Evolutionary conservation across 2,329 filamentous ascomycete genomes (phyloP), one percentile per base, ranked within the genome.

Genomic region (Colletotrichum plurivorum): DNA sequence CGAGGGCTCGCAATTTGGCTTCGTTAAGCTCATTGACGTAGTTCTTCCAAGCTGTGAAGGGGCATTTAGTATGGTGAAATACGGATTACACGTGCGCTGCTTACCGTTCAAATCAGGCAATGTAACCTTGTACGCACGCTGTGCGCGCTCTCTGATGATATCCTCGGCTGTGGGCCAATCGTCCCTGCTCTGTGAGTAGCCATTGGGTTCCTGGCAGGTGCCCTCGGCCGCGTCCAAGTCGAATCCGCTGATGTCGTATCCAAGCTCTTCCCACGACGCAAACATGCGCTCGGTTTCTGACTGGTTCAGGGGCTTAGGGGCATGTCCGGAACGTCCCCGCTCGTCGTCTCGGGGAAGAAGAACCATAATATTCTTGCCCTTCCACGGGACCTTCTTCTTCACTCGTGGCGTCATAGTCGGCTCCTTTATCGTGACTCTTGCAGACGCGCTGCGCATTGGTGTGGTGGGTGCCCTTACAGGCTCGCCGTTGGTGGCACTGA

Each of bases 1-100:
- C 96, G 63, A 99, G 86, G 58, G 95, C 95, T 70, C 94, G 91
- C 60, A 99, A 85, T 82, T 98, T 99, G 70, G 95, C 94, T 82
- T 99, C 96, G 73, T 93, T 90, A 43, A 98, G 84, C 73, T 92
- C 91, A 63, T 92, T 88, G 67, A 95, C 92, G 79, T 98, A 97
- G 27, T 90, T 85, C 75, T 94, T 92, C 88, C 88, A 90, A 1
- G 87, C 86, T 86, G 65, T n/a, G 57, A 48, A 2, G 16, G n/a
- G n/a, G 56, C 27, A 31, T 46, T 75, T 74, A 75, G 75, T 59
- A 61, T 31, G 12, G 45, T 8, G 20, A 49, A 9, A 22, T 4
- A 25, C 54, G 8, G 12, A 25, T 43, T n/a, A 25, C 13, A 5
- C 13, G 8, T 39, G 10, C 12, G 2, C 4, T 59, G 73, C 84